Conservation (phyloP, 2,329 filamentous ascomycete genomes). For the Sclerotinia subarctica region DNA sequence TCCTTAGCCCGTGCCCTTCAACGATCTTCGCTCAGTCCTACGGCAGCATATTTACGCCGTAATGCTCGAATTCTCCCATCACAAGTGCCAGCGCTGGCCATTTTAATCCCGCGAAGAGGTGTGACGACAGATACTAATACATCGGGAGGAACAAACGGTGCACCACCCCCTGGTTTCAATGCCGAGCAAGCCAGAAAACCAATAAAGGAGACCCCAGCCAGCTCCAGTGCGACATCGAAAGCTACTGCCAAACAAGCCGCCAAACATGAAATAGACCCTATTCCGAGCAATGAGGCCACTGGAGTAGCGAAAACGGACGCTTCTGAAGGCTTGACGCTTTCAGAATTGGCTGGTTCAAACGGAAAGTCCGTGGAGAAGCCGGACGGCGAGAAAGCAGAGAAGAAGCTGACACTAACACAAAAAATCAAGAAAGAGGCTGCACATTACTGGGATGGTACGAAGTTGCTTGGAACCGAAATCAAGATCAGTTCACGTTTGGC, state of each 20-base stretch:
- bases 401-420: constrained; percentile 85
- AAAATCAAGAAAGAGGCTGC: constrained; percentile 91
- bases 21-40: constrained; percentile 31
- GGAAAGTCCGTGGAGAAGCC: constrained; percentile 59
- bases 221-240: constrained; percentile 35
- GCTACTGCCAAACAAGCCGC: constrained; percentile 29
- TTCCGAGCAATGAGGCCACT: constrained; percentile 32
- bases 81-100: constrained; percentile 49
- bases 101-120: constrained; percentile 55
- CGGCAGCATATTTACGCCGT: constrained; percentile 36
- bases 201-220: constrained; percentile 41
- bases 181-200: constrained; percentile 66
- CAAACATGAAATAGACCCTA: constrained; percentile 32
- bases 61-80: constrained; percentile 37
- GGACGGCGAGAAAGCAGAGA: constrained; percentile 67
- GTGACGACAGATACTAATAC: constrained; percentile 59
- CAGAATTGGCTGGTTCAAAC: constrained; percentile 63
- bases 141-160: constrained; percentile 45
- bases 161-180: constrained; percentile 69
- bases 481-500: constrained; percentile 88
- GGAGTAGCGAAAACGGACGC: constrained; percentile 38
- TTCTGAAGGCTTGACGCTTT: constrained; percentile 43
- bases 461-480: constrained; percentile 87
- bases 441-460: constrained; percentile 99
- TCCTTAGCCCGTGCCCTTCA: constrained; percentile 36